Base-by-base conservation (phyloP, 2,329 filamentous ascomycete species). In the Nothomitra cinnamomea region DNA sequence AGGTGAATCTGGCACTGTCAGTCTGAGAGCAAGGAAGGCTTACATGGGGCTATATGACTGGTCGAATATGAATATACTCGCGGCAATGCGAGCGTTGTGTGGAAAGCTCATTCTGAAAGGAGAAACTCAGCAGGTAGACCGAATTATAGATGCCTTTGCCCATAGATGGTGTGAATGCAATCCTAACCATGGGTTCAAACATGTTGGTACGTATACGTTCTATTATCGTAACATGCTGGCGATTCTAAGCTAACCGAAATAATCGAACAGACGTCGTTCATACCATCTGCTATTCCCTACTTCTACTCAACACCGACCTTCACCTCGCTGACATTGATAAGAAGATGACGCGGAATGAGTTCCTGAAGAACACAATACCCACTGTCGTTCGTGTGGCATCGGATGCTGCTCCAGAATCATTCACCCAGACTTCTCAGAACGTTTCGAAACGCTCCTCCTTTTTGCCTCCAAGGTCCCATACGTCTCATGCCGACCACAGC, bases 1-100 rank as follows among this genome's bases (percentile, higher is more conserved):
- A 68, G 92, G 92, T 60, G 87, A 92, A 59, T 65, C 70, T 24
- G 75, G 73, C 13, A 65, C 71, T 6, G 69, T 74, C 43, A 76
- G 76, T 60, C 69, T 69, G 42, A 69, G 69, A 54, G 70, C 77
- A n/a, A 69, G 80, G 50, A 73, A 74, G 58, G 90, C 90, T 0
- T 98, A 95, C 67, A 94, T 98, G 84, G 82, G 87, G 56, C 72
- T 95, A 10, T 95, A 90, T 64, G 83, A 95, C 64, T 96, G 92
- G 70, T 72, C 78, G 6, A 83, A 83, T 60, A 75, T 85, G 62
- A 94, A 86, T 65, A 83, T 96, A 49, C 74, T 96, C 15, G 74
- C 76, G 38, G 80, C 86, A 6, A 73, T 96, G 58, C 81, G 92
- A 24, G 78, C 82, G 56, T 75, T 98, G 24, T 98, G 92, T 65